These are phyloP conservation scores for Starmerella riodocensis DNA, from an alignment of 805 yeast genomes.

Conservation along the genomic window DNA sequence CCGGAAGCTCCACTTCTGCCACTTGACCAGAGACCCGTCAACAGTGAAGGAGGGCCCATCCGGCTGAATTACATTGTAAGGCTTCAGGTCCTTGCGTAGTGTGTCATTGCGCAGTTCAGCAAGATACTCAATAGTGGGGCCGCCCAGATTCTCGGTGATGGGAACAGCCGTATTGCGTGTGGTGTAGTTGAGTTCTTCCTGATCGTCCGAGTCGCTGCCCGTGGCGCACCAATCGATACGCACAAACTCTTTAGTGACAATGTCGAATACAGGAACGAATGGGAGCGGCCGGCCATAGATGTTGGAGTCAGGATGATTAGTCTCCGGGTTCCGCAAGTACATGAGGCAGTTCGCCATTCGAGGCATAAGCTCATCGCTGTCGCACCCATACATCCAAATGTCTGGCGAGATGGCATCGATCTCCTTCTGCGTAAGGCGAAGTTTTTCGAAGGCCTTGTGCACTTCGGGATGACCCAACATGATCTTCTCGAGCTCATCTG, in stretches of 20 bases:
- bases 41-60: conserved; percentile 62
- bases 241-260: conserved; percentile 44
- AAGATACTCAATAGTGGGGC: conserved; percentile 47
- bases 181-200: conserved; percentile 37
- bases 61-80: conserved; percentile 67
- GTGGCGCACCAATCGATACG: conserved; percentile 65
- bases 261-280: conserved; percentile 61
- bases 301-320: conserved; percentile 28
- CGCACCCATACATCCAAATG: conserved; percentile 73
- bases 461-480: conserved; percentile 72
- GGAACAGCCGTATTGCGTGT: conserved; percentile 45
- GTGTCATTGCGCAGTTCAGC: conserved; percentile 52
- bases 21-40: conserved; percentile 47
- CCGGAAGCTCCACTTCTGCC: conserved; percentile 80
- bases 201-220: conserved; percentile 56
- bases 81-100: conserved; percentile 50
- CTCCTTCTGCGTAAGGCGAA: conserved; percentile 32
- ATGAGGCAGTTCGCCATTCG: conserved; percentile 51
- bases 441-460: conserved; percentile 75
- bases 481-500: conserved; percentile 10
- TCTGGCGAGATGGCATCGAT: conserved; percentile 18
- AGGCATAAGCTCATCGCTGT: conserved; percentile 34
- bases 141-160: conserved; percentile 41
- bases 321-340: conserved; percentile 58
- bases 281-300: conserved; percentile 64